Conservation (phyloP, 352 stramenopile genomes). For the Phytophthora fragariaefolia region DNA sequence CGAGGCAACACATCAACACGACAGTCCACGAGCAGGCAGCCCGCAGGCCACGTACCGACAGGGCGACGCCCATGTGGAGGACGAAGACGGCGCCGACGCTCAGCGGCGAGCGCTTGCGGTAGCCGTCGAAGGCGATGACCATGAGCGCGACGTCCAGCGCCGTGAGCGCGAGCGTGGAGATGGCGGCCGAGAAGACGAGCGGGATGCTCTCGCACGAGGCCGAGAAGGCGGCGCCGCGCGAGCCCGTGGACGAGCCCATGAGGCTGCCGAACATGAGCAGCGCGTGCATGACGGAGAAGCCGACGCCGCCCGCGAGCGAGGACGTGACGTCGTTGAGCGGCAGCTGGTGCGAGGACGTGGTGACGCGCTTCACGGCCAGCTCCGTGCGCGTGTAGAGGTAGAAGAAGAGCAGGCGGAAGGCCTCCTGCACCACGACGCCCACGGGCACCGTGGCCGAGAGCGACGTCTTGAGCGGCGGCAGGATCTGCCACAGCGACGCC, state of each 20-base stretch:
- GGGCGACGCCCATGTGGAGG: constrained; percentile 76
- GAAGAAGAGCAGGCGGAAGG: constrained; percentile 77
- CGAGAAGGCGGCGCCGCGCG: constrained; percentile 77
- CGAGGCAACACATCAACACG: constrained; percentile 10
- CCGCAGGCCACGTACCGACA: constrained; percentile 64
- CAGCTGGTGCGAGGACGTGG: constrained; percentile 76
- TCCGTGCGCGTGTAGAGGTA: constrained; percentile 80
- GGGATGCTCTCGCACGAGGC: constrained; percentile 74
- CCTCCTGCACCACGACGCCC: constrained; percentile 74
- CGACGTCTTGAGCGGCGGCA: constrained; percentile 76
- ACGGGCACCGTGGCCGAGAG: constrained; percentile 78
- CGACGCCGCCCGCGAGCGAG: constrained; percentile 76
- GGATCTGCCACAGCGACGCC: constrained; percentile 78
- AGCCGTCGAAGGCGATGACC: constrained; percentile 84
- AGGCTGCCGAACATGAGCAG: constrained; percentile 88
- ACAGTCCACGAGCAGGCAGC: not conserved
- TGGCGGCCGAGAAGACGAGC: constrained; percentile 68
- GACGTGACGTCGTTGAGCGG: constrained; percentile 88
- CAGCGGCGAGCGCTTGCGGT: constrained; percentile 64
- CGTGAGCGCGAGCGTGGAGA: constrained; percentile 80
- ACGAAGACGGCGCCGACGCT: constrained; percentile 60
- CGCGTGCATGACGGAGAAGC: constrained; percentile 85
- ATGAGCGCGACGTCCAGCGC: constrained; percentile 83
- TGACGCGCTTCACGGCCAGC: constrained; percentile 75
- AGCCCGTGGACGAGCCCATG: constrained; percentile 68